phyloP scores from a whole-genome alignment of 768 basidiomycete species.

The Pleurotus citrinopileatus region DNA sequence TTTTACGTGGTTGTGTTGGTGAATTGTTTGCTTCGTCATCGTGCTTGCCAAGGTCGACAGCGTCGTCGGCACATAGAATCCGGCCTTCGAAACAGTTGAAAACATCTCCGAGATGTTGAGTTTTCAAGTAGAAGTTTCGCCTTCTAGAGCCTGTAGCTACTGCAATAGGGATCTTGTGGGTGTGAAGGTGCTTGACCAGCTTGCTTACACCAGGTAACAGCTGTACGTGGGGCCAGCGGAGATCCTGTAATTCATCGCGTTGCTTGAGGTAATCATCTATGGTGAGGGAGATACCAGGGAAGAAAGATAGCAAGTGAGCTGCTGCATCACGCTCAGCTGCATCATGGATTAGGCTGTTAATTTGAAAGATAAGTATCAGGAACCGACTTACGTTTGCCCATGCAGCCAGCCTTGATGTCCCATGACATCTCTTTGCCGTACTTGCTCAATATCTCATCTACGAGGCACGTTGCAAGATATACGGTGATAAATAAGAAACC shows the following conservation, averaged over 20 bases:
- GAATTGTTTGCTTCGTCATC: no score
- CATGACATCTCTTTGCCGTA: constrained; percentile 81
- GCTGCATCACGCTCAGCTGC: constrained; percentile 65
- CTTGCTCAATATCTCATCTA: constrained; percentile 69
- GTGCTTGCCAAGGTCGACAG: not conserved
- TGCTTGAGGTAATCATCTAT: constrained; percentile 56
- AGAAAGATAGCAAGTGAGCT: constrained; percentile 70
- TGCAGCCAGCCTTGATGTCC: constrained; percentile 86
- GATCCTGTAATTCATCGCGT: constrained; percentile 57
- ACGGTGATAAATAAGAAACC: not conserved
- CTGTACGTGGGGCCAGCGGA: constrained; percentile 63
- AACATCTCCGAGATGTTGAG: constrained; percentile 52
- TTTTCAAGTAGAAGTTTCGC: constrained; percentile 67
- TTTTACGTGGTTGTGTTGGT: constrained; percentile 27
- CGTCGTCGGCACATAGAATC: constrained; percentile 73
- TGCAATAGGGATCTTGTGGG: constrained; percentile 70
- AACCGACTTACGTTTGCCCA: constrained; percentile 71
- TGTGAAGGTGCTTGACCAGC: constrained; percentile 69
- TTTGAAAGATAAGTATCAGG: not conserved
- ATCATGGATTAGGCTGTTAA: not conserved
- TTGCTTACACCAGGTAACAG: constrained; percentile 72
- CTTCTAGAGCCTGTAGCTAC: constrained; percentile 76
- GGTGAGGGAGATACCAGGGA: constrained; percentile 68
- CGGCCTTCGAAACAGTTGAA: constrained; percentile 62
- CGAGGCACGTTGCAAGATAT: constrained; percentile 2